These are phyloP conservation scores for Ophidiomyces ophidiicola DNA, from an alignment of 2,329 filamentous ascomycete species.

Conservation along the genomic window DNA sequence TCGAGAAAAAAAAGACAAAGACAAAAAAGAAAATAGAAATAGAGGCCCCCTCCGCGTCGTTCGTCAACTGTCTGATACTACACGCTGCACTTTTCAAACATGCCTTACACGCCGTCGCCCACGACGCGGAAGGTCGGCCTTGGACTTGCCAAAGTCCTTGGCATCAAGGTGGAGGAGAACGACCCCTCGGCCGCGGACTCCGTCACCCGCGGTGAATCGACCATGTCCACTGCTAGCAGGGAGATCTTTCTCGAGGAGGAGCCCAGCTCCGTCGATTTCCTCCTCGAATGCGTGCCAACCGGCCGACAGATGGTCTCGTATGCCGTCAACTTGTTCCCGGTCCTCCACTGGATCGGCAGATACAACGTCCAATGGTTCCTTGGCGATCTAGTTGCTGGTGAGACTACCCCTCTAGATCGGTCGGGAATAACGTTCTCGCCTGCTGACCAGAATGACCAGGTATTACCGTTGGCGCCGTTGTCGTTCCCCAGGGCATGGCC, in stretches of 20 bases:
- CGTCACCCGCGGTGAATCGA: constrained; percentile 64
- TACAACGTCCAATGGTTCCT: constrained; percentile 85
- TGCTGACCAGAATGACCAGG: constrained; percentile 29
- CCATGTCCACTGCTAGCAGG: constrained; percentile 58
- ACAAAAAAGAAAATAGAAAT: too few relatives aligned
- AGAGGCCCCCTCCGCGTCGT: too few relatives aligned
- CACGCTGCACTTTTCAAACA: constrained; percentile 11
- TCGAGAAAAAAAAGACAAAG: too few relatives aligned
- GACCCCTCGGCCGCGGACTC: constrained; percentile 47
- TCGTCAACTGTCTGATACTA: background rate
- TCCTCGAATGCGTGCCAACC: constrained; percentile 52
- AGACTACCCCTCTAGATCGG: constrained; percentile 19
- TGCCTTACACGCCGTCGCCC: constrained; percentile 26
- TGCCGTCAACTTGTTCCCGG: constrained; percentile 65
- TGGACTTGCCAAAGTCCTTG: constrained; percentile 62
- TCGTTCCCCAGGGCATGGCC: constrained; percentile 95
- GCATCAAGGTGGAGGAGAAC: constrained; percentile 65
- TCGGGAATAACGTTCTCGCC: background rate
- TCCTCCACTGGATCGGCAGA: constrained; percentile 70
- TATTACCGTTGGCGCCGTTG: constrained; percentile 62
- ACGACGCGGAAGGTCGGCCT: constrained; percentile 49
- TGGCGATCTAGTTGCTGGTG: constrained; percentile 81
- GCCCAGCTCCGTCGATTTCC: constrained; percentile 62
- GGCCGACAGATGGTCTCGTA: constrained; percentile 48
- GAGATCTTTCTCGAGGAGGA: constrained; percentile 75